Evolutionary conservation across 108 stramenopile genomes (phyloP), one percentile per base, ranked within the genome.

Genomic region (Licmophora abbreviata): DNA sequence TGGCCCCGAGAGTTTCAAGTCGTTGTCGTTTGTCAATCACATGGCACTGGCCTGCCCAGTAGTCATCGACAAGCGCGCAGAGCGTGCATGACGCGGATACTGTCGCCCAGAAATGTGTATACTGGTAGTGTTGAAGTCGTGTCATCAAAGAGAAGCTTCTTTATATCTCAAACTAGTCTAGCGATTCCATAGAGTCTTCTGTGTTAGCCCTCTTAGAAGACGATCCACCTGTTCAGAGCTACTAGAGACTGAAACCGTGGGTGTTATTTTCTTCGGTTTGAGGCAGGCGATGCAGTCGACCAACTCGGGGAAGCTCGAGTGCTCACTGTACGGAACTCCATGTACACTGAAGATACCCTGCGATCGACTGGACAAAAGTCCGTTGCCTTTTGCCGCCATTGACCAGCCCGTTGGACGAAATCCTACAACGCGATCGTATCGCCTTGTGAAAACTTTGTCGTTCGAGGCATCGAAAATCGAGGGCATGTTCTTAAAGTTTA

Each of bases 281-380:
- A 92, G 59, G 52, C 64, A 76, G 28, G 44, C 61, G 36, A 95
- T 40, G 48, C 86, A 92, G 30, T 92, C 94, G 14, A 87, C 73
- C 18, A 95, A 66, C 44, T 95, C 94, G 3, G 79, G 80, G 53
- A 87, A 95, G 35, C 66, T 71, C 15, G 83, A 85, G 49, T 95
- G 94, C 47, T 95, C 94, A 51, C 78, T 81, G 62, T 95, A 95
- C 0, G 93, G 93, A 18, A 94, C 79, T 33, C 78, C 75, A 62
- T 88, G 74, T 20, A 91, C 69, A n/a, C 52, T 66, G 23, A 73
- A 48, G 38, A 68, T 69, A 1, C 79, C 83, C 37, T 52, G 70
- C 3, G 59, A 51, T 21, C 74, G 65, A 29, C 55, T 74, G 34
- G 53, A 69, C 3, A 88, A 54, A 27, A 84, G 44, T 29, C 60